Conservation (phyloP, 441 rosid genomes). For the Pelargonium cotyledonis region DNA sequence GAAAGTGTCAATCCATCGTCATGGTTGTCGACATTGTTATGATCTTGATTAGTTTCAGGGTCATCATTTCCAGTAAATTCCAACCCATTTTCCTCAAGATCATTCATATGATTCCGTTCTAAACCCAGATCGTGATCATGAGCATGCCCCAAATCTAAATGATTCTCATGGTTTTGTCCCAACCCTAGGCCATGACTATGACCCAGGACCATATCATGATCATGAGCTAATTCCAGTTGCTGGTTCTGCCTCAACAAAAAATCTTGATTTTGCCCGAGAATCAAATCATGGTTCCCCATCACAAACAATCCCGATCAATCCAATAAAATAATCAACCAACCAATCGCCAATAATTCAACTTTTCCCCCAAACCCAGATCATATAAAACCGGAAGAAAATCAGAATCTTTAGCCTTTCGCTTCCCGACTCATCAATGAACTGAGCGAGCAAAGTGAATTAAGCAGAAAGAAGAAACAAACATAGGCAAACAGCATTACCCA, state of each 20-base stretch:
- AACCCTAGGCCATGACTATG: no score
- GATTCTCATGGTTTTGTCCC: no score
- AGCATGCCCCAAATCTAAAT: no score
- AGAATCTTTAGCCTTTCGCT: not conserved
- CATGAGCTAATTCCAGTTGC: conserved; percentile 41
- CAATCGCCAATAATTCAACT: no score
- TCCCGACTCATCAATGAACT: not conserved
- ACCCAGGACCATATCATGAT: no score
- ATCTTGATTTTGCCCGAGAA: no score
- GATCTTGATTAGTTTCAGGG: conserved; percentile 57
- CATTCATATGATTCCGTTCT: conserved; percentile 64
- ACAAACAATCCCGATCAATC: not conserved
- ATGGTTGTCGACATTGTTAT: conserved; percentile 52
- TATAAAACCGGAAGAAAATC: no score
- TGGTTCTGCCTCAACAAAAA: conserved; percentile 75
- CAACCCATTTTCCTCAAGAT: conserved; percentile 28
- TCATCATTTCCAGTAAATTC: not conserved
- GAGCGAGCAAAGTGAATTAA: not conserved
- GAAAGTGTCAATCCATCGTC: conserved; percentile 26
- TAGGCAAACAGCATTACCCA: no score
- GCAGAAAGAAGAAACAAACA: not conserved
- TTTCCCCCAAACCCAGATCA: no score
- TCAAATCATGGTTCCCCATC: conserved; percentile 86
- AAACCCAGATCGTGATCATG: no score
- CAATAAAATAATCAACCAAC: no score